Conservation (phyloP, 352 stramenopile genomes). For the Globisporangium canariense region DNA sequence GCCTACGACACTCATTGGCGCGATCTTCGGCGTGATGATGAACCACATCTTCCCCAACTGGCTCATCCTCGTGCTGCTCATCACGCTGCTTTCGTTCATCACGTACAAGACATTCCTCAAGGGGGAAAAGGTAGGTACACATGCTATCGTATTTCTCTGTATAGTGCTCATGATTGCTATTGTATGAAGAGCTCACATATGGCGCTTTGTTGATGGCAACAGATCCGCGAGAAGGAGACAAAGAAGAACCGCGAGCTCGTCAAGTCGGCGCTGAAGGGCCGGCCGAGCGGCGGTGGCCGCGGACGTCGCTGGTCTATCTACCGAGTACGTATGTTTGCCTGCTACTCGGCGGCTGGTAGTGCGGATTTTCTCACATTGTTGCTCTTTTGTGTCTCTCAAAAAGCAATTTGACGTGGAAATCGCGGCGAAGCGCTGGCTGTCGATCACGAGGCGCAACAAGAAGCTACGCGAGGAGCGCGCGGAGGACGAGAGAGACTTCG, state of each 20-base stretch:
- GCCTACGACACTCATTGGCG: conserved; percentile 83
- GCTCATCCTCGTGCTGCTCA: conserved; percentile 74
- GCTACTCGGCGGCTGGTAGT: not conserved
- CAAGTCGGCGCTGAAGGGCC: conserved; percentile 51
- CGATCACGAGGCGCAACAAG: conserved; percentile 56
- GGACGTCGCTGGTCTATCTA: conserved; percentile 70
- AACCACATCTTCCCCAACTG: conserved; percentile 83
- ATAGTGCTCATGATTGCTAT: not conserved
- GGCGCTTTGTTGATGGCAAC: not conserved
- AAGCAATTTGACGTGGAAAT: conserved; percentile 68
- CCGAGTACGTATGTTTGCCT: conserved; percentile 25
- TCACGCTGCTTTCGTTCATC: conserved; percentile 72
- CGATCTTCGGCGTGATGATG: conserved; percentile 81
- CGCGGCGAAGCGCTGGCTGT: conserved; percentile 58
- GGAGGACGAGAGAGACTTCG: conserved; percentile 67
- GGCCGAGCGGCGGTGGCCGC: conserved; percentile 35
- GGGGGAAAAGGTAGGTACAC: conserved; percentile 55
- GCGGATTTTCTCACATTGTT: not conserved
- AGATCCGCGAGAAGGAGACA: conserved; percentile 65
- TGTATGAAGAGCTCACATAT: not conserved
- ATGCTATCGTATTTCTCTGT: not conserved
- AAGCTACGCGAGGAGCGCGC: conserved; percentile 34
- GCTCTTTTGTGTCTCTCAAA: not conserved
- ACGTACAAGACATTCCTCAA: conserved; percentile 75
- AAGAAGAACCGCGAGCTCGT: conserved; percentile 34